These are phyloP conservation scores for Neurospora sp. DNA, from an alignment of 2,329 filamentous ascomycete genomes.

Conservation along the genomic window DNA sequence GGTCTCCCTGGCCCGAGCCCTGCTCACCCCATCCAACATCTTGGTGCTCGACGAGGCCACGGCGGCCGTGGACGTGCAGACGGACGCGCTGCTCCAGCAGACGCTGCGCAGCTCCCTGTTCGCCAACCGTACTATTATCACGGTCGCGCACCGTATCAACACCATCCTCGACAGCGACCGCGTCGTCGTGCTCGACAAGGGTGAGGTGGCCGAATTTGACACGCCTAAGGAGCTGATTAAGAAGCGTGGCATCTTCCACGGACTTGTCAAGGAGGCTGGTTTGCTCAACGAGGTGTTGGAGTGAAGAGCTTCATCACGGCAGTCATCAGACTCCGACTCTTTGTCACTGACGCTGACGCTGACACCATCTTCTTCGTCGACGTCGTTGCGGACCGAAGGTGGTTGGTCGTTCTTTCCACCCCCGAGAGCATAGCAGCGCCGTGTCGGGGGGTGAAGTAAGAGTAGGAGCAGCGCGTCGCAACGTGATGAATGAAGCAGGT, in stretches of 20 bases:
- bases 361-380: neutral
- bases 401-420: neutral
- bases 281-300: conserved; percentile 34
- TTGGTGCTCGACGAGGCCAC: conserved; percentile 96
- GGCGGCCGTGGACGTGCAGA: conserved; percentile 61
- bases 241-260: conserved; percentile 72
- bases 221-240: conserved; percentile 70
- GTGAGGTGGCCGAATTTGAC: conserved; percentile 86
- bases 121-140: conserved; percentile 90
- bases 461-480: neutral
- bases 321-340: neutral
- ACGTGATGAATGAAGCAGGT: neutral
- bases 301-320: neutral
- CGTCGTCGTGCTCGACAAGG: conserved; percentile 87
- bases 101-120: conserved; percentile 61
- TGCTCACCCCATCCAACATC: conserved; percentile 94
- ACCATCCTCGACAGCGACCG: conserved; percentile 85
- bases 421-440: neutral
- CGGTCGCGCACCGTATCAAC: conserved; percentile 95
- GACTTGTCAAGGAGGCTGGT: conserved; percentile 84
- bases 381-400: neutral
- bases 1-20: conserved; percentile 82
- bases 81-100: conserved; percentile 55
- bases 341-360: neutral
- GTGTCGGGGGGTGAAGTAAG: neutral